Evolutionary conservation across 2,329 filamentous ascomycete species (phyloP).

Genomic region (Pseudogymnoascus sp.): DNA sequence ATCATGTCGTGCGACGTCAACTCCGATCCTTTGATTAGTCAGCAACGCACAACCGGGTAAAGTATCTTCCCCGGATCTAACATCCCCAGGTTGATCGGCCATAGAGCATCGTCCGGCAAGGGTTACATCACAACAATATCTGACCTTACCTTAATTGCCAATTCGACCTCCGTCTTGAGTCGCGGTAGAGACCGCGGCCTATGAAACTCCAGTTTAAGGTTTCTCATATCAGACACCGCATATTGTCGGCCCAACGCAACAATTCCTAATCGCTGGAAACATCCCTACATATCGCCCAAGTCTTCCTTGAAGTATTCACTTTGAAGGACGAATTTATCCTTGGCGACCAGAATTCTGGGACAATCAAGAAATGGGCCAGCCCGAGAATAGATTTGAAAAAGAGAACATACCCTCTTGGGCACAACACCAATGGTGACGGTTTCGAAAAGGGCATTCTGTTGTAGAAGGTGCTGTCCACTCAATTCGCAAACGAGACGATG

Average conservation of each 20-base stretch:
- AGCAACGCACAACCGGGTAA: background rate
- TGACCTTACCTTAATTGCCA: background rate
- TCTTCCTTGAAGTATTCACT: background rate
- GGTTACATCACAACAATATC: background rate
- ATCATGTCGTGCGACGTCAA: slow-evolving; percentile 4
- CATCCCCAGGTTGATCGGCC: slow-evolving; percentile 4
- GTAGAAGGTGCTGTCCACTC: background rate
- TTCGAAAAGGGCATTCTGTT: background rate
- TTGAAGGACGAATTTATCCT: background rate
- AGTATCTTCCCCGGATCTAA: background rate
- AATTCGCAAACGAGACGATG: background rate
- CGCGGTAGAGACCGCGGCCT: background rate
- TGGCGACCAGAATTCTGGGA: background rate
- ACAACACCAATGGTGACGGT: slow-evolving; percentile 2
- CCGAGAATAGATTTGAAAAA: background rate
- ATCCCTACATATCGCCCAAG: background rate
- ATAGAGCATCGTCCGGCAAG: background rate
- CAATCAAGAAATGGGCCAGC: background rate
- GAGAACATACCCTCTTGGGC: background rate
- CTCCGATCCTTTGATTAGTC: background rate
- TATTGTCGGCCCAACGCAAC: background rate
- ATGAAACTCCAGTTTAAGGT: background rate
- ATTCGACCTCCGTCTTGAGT: background rate
- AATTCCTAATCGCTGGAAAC: background rate
- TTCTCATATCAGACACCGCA: background rate